Percentiles rank a stretch among this genome's conserved stretches.
Evolutionary conservation across 2,329 filamentous ascomycete genomes (phyloP).

Genomic region (Teratosphaeria pseudoeucalypti): DNA sequence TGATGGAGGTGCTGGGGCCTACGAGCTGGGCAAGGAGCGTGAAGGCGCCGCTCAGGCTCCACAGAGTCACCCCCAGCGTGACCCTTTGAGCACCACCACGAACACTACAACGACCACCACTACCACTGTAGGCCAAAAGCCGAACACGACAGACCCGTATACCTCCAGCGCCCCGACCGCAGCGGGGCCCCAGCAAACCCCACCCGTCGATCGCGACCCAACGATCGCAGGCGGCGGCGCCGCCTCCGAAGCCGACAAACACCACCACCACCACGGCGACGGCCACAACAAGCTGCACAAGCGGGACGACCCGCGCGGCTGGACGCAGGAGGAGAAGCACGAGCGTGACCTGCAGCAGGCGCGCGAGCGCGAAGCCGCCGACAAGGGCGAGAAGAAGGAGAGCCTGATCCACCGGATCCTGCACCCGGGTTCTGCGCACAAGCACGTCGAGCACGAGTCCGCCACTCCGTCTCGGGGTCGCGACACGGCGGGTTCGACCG

Average conservation of each 20-base stretch:
- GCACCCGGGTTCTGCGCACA: slow-evolving; percentile 13
- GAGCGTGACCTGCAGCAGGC: slow-evolving; percentile 20
- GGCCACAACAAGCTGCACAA: slow-evolving; percentile 31
- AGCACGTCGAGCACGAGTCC: not conserved
- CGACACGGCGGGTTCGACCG: not conserved
- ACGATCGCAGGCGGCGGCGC: slow-evolving; percentile 14
- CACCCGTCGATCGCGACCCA: slow-evolving; percentile 17
- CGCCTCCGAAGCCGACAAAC: slow-evolving; percentile 20
- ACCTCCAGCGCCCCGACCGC: not conserved
- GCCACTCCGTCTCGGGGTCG: not conserved
- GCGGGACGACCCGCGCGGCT: slow-evolving; percentile 21
- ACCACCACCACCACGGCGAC: slow-evolving; percentile 14
- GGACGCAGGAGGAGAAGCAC: slow-evolving; percentile 7
- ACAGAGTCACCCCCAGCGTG: not conserved
- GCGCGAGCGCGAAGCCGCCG: slow-evolving; percentile 16
- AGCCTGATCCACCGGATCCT: slow-evolving; percentile 19
- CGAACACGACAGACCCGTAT: slow-evolving; percentile 15
- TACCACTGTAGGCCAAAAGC: slow-evolving; percentile 6
- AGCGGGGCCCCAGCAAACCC: not conserved
- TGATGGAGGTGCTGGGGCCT: slow-evolving; percentile 18
- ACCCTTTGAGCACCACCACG: not conserved
- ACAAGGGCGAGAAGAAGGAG: slow-evolving; percentile 29
- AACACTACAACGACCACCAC: not conserved
- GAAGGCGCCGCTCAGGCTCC: not conserved
- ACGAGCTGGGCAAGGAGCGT: slow-evolving; percentile 8